A percentile compares a stretch with the other conserved stretches of the same genome.
These are phyloP conservation scores for Paraconiothyrium brasiliense DNA, from an alignment of 2,329 filamentous ascomycete species.

Conservation along the genomic window DNA sequence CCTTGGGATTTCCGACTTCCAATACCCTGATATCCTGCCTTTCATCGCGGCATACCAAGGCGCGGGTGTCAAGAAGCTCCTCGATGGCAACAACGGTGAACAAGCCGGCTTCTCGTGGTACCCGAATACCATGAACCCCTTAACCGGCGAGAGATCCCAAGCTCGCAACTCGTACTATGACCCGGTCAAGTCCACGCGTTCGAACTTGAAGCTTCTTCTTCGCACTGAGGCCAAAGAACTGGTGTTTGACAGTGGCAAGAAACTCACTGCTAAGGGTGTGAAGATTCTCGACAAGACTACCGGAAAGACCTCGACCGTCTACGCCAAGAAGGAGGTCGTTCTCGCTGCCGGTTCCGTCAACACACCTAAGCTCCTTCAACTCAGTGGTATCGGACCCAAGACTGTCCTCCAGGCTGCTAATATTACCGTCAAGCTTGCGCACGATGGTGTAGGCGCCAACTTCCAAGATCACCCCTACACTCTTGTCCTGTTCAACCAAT, in stretches of 20 bases:
- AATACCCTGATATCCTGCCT: conserved; percentile 37
- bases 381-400: conserved; percentile 43
- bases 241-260: conserved; percentile 29
- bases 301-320: conserved; percentile 27
- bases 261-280: conserved; percentile 36
- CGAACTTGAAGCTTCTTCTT: conserved; percentile 43
- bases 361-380: conserved; percentile 62
- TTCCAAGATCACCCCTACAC: conserved; percentile 47
- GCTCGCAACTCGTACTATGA: conserved; percentile 45
- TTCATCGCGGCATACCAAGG: conserved; percentile 36
- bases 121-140: conserved; percentile 46
- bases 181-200: conserved; percentile 30
- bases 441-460: conserved; percentile 45
- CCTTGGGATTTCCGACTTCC: conserved; percentile 37
- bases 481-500: conserved; percentile 30
- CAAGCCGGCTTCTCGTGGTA: conserved; percentile 49
- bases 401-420: conserved; percentile 37
- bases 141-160: conserved; percentile 41
- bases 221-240: conserved; percentile 33
- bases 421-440: conserved; percentile 35
- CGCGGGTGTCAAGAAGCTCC: conserved; percentile 29
- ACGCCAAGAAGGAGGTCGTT: conserved; percentile 62
- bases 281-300: conserved; percentile 33
- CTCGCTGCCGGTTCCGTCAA: conserved; percentile 66
- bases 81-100: conserved; percentile 37